Evolutionary conservation across 2,329 filamentous ascomycete species (phyloP).

Genomic region (Xylariomycetidae sp.): DNA sequence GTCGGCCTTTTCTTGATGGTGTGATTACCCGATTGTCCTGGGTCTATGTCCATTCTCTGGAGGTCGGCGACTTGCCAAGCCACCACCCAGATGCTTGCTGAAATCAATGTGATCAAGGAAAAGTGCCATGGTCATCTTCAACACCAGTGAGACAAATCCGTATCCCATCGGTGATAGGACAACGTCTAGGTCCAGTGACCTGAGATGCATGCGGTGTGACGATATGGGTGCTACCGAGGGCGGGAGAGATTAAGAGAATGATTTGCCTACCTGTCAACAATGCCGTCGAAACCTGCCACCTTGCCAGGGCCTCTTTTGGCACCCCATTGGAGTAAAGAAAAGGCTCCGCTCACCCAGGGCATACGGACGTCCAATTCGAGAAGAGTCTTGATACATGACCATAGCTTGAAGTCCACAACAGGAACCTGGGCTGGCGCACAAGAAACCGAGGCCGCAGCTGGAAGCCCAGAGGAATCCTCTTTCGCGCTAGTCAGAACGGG

Average conservation of each 20-base stretch:
- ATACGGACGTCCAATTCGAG: slow-evolving; percentile 74
- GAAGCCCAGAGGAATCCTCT: slow-evolving; percentile 17
- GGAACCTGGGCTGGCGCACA: slow-evolving; percentile 45
- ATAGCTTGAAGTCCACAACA: slow-evolving; percentile 72
- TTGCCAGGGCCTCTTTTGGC: slow-evolving; percentile 69
- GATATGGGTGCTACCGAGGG: slow-evolving; percentile 14
- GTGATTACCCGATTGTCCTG: slow-evolving; percentile 7
- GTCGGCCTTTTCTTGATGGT: too few species aligned
- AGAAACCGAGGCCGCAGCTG: slow-evolving; percentile 12
- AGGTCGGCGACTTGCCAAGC: slow-evolving; percentile 9
- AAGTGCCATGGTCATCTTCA: slow-evolving; percentile 19
- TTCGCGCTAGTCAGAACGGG: slow-evolving; percentile 18
- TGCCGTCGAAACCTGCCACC: slow-evolving; percentile 69
- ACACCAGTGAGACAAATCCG: slow-evolving; percentile 28
- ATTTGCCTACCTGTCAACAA: slow-evolving; percentile 80
- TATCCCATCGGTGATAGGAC: slow-evolving; percentile 33
- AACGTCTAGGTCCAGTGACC: slow-evolving; percentile 41
- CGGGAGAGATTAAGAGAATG: slow-evolving; percentile 27
- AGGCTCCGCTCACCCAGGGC: slow-evolving; percentile 79
- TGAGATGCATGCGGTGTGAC: slow-evolving; percentile 39
- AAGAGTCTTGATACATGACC: slow-evolving; percentile 68
- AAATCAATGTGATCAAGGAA: slow-evolving; percentile 15
- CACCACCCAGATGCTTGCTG: slow-evolving; percentile 12
- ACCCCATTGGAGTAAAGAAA: slow-evolving; percentile 73
- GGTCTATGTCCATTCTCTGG: slow-evolving; percentile 1